Base-by-base conservation (phyloP, 441 rosid genomes). In the Dalechampia spathulata region DNA sequence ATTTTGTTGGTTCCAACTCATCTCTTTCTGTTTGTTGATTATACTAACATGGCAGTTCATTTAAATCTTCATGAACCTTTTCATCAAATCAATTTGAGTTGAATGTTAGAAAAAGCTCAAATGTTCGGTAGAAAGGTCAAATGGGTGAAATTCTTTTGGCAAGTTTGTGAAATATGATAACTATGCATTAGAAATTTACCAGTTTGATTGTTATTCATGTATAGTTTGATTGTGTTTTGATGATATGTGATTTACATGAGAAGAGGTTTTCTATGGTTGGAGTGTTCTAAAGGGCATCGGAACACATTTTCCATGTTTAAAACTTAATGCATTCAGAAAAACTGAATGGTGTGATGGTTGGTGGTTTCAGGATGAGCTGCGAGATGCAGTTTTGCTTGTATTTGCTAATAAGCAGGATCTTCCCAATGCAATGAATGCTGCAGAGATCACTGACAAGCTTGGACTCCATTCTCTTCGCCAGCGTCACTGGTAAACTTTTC, bases 401-500 rank as follows among this genome's bases (percentile, higher is more conserved):
- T 78, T 83, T 67, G 84, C 83, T 3, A 83, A 78, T 67, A 80
- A 80, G 73, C 86, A 78, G 65, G 90, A 83, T 74, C 75, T 83
- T 52, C 81, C 79, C 28, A 73, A 78, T 64, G 84, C 84, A 16
- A 72, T 74, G 81, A 74, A 74, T 51, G 78, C 76, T 50, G 78
- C 76, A 40, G 83, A 75, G 67, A 78, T 73, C 40, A 71, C 83
- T 40, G 81, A 78, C 58, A 75, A 78, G 61, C 81, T 73, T 25
- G 83, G 81, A 2, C 72, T 75, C 17, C 75, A 78, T 70, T 78
- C 81, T 43, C 77, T 78, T 7, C 75, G 80, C 42, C 79, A 79
- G 63, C 83, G 80, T 51, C 89, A 75, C 65, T 78, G 86, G 82
- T 80, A 73, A 50, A 20, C 55, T 57, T 55, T 48, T n/a, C 7